Evolutionary conservation across 176 grass and related monocot species (phyloP).

Genomic region (Ensete ventricosum): DNA sequence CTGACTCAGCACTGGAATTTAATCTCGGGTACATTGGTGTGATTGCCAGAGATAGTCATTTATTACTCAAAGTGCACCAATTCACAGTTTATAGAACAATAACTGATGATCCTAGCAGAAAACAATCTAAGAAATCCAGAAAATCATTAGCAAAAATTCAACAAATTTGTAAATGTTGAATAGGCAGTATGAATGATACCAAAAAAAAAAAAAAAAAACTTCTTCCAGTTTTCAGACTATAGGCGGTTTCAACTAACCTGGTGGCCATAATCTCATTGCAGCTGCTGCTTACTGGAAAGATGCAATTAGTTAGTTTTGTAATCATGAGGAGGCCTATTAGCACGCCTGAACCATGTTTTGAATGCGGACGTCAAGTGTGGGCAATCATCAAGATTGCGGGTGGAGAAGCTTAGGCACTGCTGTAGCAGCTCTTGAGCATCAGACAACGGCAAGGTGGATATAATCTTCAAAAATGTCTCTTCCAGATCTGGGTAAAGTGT

Average conservation of each 20-base stretch:
- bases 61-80: background rate
- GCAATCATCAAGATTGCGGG: constrained; percentile 44
- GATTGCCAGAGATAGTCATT: too few species aligned
- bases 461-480: constrained; percentile 69
- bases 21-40: too few species aligned
- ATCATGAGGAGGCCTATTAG: constrained; percentile 31
- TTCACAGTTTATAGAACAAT: background rate
- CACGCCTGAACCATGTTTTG: constrained; percentile 39
- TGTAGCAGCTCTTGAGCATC: constrained; percentile 67
- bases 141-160: background rate
- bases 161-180: background rate
- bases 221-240: background rate
- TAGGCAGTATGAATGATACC: background rate
- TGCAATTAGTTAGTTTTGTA: constrained; percentile 22
- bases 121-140: background rate
- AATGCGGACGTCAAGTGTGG: constrained; percentile 27
- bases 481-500: constrained; percentile 59
- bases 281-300: constrained; percentile 17
- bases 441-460: constrained; percentile 52
- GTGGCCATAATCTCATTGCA: background rate
- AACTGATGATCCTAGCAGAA: background rate
- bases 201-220: background rate
- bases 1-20: too few species aligned
- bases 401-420: constrained; percentile 69
- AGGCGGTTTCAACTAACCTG: background rate